Evolutionary conservation across 768 basidiomycete genomes (phyloP).

Genomic region (Trametes coccinea): DNA sequence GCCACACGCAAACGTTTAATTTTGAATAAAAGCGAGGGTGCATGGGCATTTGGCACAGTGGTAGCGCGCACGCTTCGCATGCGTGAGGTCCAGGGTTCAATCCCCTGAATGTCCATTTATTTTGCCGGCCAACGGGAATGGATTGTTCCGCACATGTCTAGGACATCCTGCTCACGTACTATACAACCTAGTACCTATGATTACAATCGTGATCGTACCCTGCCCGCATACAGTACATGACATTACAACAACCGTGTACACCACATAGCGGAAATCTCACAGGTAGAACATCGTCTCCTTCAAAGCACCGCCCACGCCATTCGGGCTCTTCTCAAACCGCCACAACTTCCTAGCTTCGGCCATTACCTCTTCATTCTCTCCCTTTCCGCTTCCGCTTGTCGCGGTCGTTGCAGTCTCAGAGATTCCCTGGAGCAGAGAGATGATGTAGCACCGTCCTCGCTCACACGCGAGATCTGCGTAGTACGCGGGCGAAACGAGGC

Average conservation of each 20-base stretch:
- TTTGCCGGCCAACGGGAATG: background rate
- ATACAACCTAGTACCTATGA: too few relatives aligned
- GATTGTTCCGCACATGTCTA: background rate
- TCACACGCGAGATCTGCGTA: constrained; percentile 54
- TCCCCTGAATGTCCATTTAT: constrained; percentile 31
- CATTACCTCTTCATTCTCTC: constrained; percentile 44
- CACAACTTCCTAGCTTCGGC: constrained; percentile 57
- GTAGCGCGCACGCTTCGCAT: constrained; percentile 39
- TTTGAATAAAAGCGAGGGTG: too few relatives aligned
- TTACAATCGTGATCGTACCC: too few relatives aligned
- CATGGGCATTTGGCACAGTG: constrained; percentile 37
- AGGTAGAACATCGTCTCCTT: constrained; percentile 80
- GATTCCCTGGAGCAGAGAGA: constrained; percentile 47
- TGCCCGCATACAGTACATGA: too few relatives aligned
- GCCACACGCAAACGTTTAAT: too few relatives aligned
- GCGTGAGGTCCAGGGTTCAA: constrained; percentile 38
- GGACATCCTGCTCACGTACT: too few relatives aligned
- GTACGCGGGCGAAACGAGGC: constrained; percentile 45
- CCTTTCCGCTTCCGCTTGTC: constrained; percentile 36
- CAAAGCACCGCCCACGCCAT: constrained; percentile 53
- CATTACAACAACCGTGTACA: too few relatives aligned
- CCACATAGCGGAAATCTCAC: constrained; percentile 30
- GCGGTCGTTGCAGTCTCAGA: constrained; percentile 34
- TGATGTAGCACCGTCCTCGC: constrained; percentile 53
- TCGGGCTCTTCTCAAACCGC: constrained; percentile 33